Conservation (phyloP, 352 stramenopile genomes). For the Phytophthora aleatoria region DNA sequence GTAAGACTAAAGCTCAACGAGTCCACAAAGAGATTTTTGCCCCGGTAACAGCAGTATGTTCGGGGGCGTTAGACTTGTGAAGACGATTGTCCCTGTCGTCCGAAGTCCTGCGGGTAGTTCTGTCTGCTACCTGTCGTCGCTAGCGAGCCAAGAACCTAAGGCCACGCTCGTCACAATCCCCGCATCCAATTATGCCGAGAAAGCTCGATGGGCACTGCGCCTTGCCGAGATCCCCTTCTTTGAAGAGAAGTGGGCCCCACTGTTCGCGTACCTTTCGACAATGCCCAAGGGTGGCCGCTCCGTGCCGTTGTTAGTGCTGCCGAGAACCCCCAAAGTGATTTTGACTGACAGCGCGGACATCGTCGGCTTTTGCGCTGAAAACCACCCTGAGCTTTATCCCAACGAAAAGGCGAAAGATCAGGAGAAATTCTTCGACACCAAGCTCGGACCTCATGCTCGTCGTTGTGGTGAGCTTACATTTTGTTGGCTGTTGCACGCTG, state of each 20-base stretch:
- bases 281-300: slow-evolving; percentile 46
- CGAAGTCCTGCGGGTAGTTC: not conserved
- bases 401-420: slow-evolving; percentile 41
- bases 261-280: slow-evolving; percentile 52
- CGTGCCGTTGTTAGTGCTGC: slow-evolving; percentile 46
- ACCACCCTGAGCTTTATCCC: slow-evolving; percentile 40
- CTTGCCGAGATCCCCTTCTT: slow-evolving; percentile 45
- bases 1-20: not conserved
- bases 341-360: not conserved
- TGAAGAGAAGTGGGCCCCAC: slow-evolving; percentile 51
- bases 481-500: not conserved
- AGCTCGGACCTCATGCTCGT: slow-evolving; percentile 40
- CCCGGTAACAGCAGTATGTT: not conserved
- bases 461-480: slow-evolving; percentile 15
- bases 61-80: not conserved
- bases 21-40: not conserved
- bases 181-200: slow-evolving; percentile 66
- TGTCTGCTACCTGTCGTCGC: not conserved
- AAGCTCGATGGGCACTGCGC: slow-evolving; percentile 59
- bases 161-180: slow-evolving; percentile 54
- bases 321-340: slow-evolving; percentile 1
- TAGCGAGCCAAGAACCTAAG: not conserved
- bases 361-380: not conserved
- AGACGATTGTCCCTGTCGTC: not conserved
- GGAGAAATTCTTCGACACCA: slow-evolving; percentile 47